Evolutionary conservation across 192 early-diverging fungal species (phyloP).

Genomic region (Gorgonomyces haynaldii): DNA sequence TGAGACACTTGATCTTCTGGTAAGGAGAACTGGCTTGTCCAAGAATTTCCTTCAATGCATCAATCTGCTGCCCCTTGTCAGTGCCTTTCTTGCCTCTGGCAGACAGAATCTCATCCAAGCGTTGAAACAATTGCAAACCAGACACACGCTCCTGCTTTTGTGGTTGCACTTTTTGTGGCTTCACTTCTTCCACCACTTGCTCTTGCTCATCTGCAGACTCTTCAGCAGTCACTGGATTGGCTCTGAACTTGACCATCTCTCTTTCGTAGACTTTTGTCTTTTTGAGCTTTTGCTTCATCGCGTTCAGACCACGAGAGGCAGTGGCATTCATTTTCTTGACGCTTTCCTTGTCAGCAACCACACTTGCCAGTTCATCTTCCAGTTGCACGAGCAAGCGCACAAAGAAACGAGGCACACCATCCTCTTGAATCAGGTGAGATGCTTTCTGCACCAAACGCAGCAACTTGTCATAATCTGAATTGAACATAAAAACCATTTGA

Average conservation of each 20-base stretch:
- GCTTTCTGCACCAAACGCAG: constrained; percentile 56
- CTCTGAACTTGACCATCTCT: constrained; percentile 56
- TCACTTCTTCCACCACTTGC: not conserved
- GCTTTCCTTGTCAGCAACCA: constrained; percentile 54
- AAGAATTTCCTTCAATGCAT: constrained; percentile 53
- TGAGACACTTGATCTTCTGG: constrained; percentile 72
- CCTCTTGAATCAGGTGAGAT: constrained; percentile 38
- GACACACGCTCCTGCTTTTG: constrained; percentile 23
- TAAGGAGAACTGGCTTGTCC: constrained; percentile 53
- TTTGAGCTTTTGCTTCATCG: constrained; percentile 86
- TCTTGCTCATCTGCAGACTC: constrained; percentile 34
- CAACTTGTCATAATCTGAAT: constrained; percentile 77
- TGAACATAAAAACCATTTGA: constrained; percentile 48
- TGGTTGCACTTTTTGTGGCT: constrained; percentile 11
- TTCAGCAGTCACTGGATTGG: constrained; percentile 41
- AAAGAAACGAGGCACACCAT: constrained; percentile 56
- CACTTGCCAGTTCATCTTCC: constrained; percentile 64
- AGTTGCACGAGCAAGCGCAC: constrained; percentile 59
- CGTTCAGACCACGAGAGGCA: constrained; percentile 72
- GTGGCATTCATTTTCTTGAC: constrained; percentile 76
- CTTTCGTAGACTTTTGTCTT: constrained; percentile 72
- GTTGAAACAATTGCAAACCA: constrained; percentile 69
- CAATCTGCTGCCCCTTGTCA: constrained; percentile 67
- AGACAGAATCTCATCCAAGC: constrained; percentile 62
- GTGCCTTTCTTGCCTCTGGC: constrained; percentile 92